Conservation (phyloP, 2,329 filamentous ascomycete species). For the Claviceps fusiformis region DNA sequence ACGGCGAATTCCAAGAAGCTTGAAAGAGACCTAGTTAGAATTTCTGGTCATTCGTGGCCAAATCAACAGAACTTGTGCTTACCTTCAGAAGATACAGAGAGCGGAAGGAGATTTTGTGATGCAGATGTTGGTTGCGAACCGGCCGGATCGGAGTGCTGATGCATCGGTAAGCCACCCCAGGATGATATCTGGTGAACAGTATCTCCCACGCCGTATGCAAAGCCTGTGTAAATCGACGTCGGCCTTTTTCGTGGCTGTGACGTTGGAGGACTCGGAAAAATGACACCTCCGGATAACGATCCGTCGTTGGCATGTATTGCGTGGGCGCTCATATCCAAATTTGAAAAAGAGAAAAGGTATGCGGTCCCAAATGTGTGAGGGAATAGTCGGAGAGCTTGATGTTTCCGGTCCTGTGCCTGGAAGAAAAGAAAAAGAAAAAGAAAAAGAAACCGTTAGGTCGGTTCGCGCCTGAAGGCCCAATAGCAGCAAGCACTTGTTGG, state of each 20-base stretch:
- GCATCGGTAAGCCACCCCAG: conserved; percentile 5
- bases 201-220: conserved; percentile 7
- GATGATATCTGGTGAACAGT: conserved; percentile 4
- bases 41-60: neutral
- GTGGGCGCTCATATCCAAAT: conserved; percentile 4
- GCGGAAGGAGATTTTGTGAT: conserved; percentile 4
- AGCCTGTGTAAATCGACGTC: conserved; percentile 5
- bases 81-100: conserved; percentile 4
- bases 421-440: no score
- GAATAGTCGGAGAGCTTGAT: neutral
- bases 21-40: neutral
- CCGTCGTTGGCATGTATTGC: conserved; percentile 5
- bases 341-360: neutral
- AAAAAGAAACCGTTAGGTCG: neutral
- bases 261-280: conserved; percentile 7
- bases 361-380: neutral
- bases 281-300: conserved; percentile 5
- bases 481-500: neutral
- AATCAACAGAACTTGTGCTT: neutral
- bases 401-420: neutral
- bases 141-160: neutral
- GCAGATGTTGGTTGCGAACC: conserved; percentile 8
- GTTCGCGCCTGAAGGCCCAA: conserved; percentile 6
- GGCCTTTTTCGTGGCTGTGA: conserved; percentile 8
- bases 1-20: conserved; percentile 37